Evolutionary conservation across 352 stramenopile genomes (phyloP), one percentile per base, ranked within the genome.

Genomic region (Globisporangium carolinianum): DNA sequence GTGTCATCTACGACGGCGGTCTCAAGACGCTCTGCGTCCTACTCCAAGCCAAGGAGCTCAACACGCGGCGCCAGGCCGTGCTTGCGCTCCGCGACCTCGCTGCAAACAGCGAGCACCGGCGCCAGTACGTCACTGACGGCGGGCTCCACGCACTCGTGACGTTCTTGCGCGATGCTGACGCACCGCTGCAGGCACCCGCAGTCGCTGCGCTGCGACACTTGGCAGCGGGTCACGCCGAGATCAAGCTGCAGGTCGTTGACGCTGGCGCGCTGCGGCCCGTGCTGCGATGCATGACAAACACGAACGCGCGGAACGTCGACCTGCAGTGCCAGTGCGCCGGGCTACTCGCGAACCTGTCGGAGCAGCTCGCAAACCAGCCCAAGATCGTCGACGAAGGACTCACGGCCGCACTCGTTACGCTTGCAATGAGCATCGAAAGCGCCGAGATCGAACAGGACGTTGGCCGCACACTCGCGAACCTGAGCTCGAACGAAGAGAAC

Each of bases 361-460:
- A 98, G 68, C 69, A 97, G 43, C 66, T 91, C 14, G 77, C 80
- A 7, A 97, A 97, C 65, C 91, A 98, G 65, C 76, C 85, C 14
- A 80, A 69, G 41, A 97, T 99, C 71, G 84, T 98, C 39, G 86
- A 96, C 55, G 86, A 97, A 73, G 91, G 87, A 1, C 71, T 93
- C 37, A 87, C 96, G 4, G 67, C 77, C 6, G 85, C 87, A 7
- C 71, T 98, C 8, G 81, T 95, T 45, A 55, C 72, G 35, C 76
- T 99, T 43, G 75, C 78, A 1, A 59, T 76, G 5, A 61, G 67
- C 0, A 76, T 83, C 24, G 84, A 96, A 35, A 89, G 94, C 65
- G 73, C 83, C 7, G 94, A 99, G 68, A 96, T 98, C 39, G 87
- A 96, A 49, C 94, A 98, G 72, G 96, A 98, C 63, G 89, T 94